A percentile compares a stretch with the other conserved stretches of the same genome.
Evolutionary conservation across 345 rosid genomes (phyloP).

Genomic region (Syzygium jambos): DNA sequence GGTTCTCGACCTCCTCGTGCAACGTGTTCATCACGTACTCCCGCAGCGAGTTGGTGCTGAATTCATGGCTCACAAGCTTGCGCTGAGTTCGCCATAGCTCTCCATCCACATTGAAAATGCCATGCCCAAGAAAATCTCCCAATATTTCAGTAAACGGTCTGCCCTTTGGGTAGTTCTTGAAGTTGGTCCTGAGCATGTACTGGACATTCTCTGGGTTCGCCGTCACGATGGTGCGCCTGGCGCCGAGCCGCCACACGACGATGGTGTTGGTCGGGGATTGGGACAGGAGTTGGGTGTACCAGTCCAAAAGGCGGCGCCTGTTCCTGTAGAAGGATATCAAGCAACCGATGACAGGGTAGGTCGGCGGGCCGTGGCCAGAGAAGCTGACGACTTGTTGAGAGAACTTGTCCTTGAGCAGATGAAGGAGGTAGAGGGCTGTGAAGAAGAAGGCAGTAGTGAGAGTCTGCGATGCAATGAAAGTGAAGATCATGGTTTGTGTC

Average conservation of each 20-base stretch:
- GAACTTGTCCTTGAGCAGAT: background rate
- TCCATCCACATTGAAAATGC: conserved; percentile 65
- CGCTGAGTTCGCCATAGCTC: conserved; percentile 55
- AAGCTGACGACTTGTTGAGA: background rate
- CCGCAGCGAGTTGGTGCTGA: conserved; percentile 33
- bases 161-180: conserved; percentile 81
- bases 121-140: conserved; percentile 69
- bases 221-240: conserved; percentile 55
- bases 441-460: background rate
- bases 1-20: conserved; percentile 28
- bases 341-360: conserved; percentile 67
- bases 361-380: conserved; percentile 21
- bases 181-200: conserved; percentile 75
- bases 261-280: conserved; percentile 50
- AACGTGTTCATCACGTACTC: conserved; percentile 22
- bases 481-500: background rate
- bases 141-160: conserved; percentile 80
- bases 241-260: conserved; percentile 50
- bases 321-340: conserved; percentile 57
- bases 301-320: conserved; percentile 57
- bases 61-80: conserved; percentile 41
- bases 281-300: conserved; percentile 67
- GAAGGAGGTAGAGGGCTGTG: background rate
- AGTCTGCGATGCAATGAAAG: background rate
- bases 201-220: conserved; percentile 71